Evolutionary conservation across 352 stramenopile species (phyloP), one percentile per base, ranked within the genome.

Genomic region (Lagenidium giganteum): DNA sequence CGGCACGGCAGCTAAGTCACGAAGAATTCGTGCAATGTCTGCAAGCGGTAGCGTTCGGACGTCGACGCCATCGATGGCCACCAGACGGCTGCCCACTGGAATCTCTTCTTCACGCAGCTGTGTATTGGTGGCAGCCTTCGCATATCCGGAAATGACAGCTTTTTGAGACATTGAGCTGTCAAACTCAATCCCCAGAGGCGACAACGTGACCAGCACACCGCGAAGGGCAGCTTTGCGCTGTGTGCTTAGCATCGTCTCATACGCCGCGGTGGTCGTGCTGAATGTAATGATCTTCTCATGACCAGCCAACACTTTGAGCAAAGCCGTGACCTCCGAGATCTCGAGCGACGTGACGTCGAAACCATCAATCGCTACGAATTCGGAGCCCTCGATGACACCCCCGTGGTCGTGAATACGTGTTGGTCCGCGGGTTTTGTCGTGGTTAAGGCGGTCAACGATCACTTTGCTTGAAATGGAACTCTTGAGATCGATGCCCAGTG

Each of bases 271-370:
- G 0, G 67, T 77, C 8, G 64, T 75, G 32, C 67, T 71, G 50
- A 86, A 86, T 1, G 73, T 74, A 32, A 86, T 79, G 8, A 66
- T 45, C 17, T 86, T 83, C 23, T 73, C 67, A 33, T 80, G 59
- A 2, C 20, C 32, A 13, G 50, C 42, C 9, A 86, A 47, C 12
- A 48, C 29, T n/a, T 52, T 63, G 17, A 86, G 45, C 2, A 81
- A 23, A 7, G 70, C 45, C 7, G 59, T 61, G 3, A 80, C 45
- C 12, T 78, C 51, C 5, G 35, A 16, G 2, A 83, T 39, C 21
- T 64, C 52, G 11, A 82, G 42, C 2, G 49, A 40, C 2, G 59
- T 57, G 1, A 80, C 49, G 24, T 75, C 50, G 26, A 83, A 73
- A 1, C 64, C 64, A 26, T 83, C 67, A 25, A 86, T 69, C 1